A percentile compares a stretch with the other conserved stretches of the same genome.
These are phyloP conservation scores for Pseudogymnoascus sp. DNA, from an alignment of 2,329 filamentous ascomycete species.

Conservation along the genomic window DNA sequence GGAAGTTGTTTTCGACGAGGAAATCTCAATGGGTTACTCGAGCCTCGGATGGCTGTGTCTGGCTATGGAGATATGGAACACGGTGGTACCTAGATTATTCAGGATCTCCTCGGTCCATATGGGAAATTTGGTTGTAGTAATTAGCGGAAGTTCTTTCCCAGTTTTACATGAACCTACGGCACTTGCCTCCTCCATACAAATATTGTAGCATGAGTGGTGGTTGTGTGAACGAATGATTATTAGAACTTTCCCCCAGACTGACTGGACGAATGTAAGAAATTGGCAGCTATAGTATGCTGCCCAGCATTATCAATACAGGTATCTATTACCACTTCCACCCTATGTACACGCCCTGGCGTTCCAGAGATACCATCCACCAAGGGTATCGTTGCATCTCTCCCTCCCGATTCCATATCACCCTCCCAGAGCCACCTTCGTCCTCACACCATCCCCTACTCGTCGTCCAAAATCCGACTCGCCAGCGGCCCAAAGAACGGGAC, in stretches of 20 bases:
- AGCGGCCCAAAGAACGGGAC: constrained; percentile 78
- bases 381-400: not conserved
- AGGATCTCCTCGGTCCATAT: not conserved
- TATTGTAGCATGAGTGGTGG: not conserved
- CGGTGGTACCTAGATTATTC: not conserved
- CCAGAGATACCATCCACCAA: not conserved
- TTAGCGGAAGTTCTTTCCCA: not conserved
- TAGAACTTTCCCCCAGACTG: not conserved
- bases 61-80: not conserved
- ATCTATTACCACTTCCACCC: not conserved
- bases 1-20: constrained; percentile 15
- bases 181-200: not conserved
- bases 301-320: not conserved
- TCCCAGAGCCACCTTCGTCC: not conserved
- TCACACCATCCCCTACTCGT: constrained; percentile 48
- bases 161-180: not conserved
- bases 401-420: not conserved
- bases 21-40: constrained; percentile 7
- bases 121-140: not conserved
- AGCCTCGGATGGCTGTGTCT: constrained; percentile 12
- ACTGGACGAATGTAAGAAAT: not conserved
- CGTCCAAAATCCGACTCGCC: constrained; percentile 83
- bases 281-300: not conserved
- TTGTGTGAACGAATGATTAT: not conserved
- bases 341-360: not conserved